Percentiles rank a stretch among this genome's conserved stretches.
phyloP scores from a whole-genome alignment of 139 green algal species.

The Trebouxia sp. region DNA sequence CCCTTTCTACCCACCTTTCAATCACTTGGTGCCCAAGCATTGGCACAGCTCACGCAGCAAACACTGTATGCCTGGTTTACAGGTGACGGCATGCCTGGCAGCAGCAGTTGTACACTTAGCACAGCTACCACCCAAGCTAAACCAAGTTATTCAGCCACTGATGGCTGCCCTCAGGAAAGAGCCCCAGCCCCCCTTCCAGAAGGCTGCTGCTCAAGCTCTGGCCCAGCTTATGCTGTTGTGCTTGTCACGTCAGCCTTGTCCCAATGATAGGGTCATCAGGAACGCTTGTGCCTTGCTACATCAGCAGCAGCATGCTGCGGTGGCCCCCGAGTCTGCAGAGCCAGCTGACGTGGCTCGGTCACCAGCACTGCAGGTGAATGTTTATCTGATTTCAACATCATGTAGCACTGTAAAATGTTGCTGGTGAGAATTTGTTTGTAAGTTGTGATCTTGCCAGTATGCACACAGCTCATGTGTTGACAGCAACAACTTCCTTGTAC shows the following conservation, averaged over 20 bases:
- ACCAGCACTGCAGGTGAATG: too few relatives aligned
- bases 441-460: too few relatives aligned
- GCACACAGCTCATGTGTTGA: too few relatives aligned
- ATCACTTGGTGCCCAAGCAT: too few relatives aligned
- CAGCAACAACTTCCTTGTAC: too few relatives aligned
- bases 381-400: too few relatives aligned
- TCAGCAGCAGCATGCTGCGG: constrained; percentile 43
- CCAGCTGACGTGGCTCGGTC: too few relatives aligned
- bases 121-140: constrained; percentile 86
- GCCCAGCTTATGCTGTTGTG: constrained; percentile 74
- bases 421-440: too few relatives aligned
- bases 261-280: constrained; percentile 80
- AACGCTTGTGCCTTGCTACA: constrained; percentile 84
- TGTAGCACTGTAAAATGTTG: too few relatives aligned
- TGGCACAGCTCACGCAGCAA: too few relatives aligned
- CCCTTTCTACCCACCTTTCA: too few relatives aligned
- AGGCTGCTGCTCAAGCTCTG: constrained; percentile 57
- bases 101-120: constrained; percentile 58
- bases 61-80: too few relatives aligned
- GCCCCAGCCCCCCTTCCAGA: constrained; percentile 64
- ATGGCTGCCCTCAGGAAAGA: constrained; percentile 83
- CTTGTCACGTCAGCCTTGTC: constrained; percentile 64
- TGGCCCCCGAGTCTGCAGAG: constrained; percentile 21
- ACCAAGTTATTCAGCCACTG: constrained; percentile 90
- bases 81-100: constrained; percentile 54